phyloP scores from a whole-genome alignment of 2,329 filamentous ascomycete species.

The Huntiella bhutanensis region DNA sequence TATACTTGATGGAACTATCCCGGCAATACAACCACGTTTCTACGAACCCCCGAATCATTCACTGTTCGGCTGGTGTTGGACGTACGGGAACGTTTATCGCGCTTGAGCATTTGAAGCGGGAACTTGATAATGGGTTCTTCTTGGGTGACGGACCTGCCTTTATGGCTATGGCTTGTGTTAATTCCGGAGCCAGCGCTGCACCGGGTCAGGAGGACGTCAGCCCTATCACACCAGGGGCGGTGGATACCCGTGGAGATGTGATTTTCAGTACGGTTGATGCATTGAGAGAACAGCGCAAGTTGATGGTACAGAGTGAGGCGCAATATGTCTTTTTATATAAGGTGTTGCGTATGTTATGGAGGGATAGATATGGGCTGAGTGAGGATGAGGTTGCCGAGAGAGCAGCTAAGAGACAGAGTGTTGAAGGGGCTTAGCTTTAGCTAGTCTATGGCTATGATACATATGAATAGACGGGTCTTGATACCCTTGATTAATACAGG shows the following conservation, averaged over 20 bases:
- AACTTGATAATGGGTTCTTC: slow-evolving; percentile 58
- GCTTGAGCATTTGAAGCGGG: slow-evolving; percentile 74
- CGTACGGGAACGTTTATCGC: slow-evolving; percentile 91
- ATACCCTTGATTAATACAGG: not conserved
- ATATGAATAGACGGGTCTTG: not conserved
- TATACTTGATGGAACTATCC: slow-evolving; percentile 51
- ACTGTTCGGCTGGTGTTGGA: slow-evolving; percentile 84
- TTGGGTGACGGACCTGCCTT: slow-evolving; percentile 19
- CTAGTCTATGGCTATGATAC: not conserved
- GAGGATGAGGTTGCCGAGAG: slow-evolving; percentile 6
- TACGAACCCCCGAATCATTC: slow-evolving; percentile 53
- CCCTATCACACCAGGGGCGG: slow-evolving; percentile 13
- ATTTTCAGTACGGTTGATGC: slow-evolving; percentile 62
- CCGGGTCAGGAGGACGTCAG: slow-evolving; percentile 13
- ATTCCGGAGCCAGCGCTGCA: not conserved
- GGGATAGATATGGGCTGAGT: slow-evolving; percentile 36
- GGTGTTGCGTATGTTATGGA: slow-evolving; percentile 57
- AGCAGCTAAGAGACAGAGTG: not conserved
- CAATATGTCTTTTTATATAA: slow-evolving; percentile 84
- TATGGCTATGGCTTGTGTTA: slow-evolving; percentile 7
- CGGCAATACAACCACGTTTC: slow-evolving; percentile 31
- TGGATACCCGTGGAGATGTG: slow-evolving; percentile 30
- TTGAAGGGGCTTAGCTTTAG: not conserved
- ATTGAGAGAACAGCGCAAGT: slow-evolving; percentile 71
- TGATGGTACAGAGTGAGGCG: slow-evolving; percentile 81